phyloP scores from a whole-genome alignment of 345 rosid species.

The Atalantia buxifolia region DNA sequence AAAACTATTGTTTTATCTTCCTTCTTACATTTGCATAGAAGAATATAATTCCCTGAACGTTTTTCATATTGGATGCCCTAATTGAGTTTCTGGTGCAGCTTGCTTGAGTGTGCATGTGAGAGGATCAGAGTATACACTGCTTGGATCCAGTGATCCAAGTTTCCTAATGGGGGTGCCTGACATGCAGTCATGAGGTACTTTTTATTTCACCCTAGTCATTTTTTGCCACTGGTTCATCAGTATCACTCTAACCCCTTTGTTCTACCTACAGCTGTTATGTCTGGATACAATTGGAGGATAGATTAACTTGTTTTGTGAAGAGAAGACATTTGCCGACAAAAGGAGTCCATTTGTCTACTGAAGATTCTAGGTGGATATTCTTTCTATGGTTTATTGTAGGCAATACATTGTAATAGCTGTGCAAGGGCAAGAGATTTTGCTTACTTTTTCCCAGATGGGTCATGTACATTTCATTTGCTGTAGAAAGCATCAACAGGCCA shows the following conservation, averaged over 20 bases:
- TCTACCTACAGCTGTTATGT: background rate
- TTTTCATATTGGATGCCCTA: constrained; percentile 2
- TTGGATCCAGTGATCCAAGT: constrained; percentile 56
- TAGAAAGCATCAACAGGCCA: background rate
- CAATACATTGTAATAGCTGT: constrained; percentile 9
- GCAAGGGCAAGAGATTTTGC: background rate
- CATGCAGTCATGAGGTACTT: constrained; percentile 42
- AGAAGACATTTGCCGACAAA: background rate
- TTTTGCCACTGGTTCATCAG: background rate
- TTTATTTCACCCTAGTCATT: background rate
- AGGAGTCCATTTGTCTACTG: background rate
- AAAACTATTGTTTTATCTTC: background rate
- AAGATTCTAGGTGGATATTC: background rate
- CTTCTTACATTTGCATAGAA: background rate
- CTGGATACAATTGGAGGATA: background rate
- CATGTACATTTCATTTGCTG: too few species aligned
- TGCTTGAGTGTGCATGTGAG: constrained; percentile 87
- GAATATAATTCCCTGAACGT: background rate
- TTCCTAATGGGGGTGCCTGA: constrained; percentile 49
- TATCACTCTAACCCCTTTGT: background rate
- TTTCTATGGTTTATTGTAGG: background rate
- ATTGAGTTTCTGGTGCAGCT: constrained; percentile 42
- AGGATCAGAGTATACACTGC: constrained; percentile 72
- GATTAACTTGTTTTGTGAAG: background rate
- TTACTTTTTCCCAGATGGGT: background rate